phyloP scores from a whole-genome alignment of 306 rosid genomes.

The Prinsepia uniflora region DNA sequence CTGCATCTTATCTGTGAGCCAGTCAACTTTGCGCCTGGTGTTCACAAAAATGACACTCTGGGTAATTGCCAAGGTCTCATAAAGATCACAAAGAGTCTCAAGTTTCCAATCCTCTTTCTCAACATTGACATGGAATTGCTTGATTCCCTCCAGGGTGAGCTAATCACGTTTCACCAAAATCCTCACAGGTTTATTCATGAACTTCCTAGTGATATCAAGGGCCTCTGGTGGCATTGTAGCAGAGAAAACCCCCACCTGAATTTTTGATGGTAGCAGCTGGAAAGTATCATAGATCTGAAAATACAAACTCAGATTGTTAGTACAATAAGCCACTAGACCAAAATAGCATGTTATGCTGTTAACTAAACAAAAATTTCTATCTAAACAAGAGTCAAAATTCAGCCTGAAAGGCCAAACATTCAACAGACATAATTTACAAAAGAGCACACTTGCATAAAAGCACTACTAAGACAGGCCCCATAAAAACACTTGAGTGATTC shows the following conservation, averaged over 20 bases:
- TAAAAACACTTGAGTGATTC: neutral
- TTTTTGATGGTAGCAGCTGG: conserved; percentile 71
- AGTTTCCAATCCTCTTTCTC: conserved; percentile 71
- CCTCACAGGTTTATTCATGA: conserved; percentile 64
- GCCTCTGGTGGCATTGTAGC: conserved; percentile 79
- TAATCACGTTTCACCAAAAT: conserved; percentile 68
- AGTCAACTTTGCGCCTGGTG: conserved; percentile 67
- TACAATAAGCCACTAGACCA: neutral
- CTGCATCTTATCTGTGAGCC: conserved; percentile 68
- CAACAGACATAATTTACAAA: neutral
- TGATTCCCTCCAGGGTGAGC: conserved; percentile 63
- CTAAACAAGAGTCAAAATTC: neutral
- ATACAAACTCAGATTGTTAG: conserved; percentile 6
- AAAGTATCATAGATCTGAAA: conserved; percentile 69
- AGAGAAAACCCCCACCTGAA: conserved; percentile 75
- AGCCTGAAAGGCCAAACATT: neutral
- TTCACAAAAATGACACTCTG: conserved; percentile 67
- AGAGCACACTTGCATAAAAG: neutral
- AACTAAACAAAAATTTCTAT: neutral
- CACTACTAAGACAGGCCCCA: neutral
- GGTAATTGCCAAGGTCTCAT: conserved; percentile 62
- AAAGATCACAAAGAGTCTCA: conserved; percentile 62
- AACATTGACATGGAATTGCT: conserved; percentile 57
- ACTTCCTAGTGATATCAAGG: conserved; percentile 71
- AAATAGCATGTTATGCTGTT: neutral